phyloP scores from a whole-genome alignment of 2,329 filamentous ascomycete genomes.

The Fulvia fulva region DNA sequence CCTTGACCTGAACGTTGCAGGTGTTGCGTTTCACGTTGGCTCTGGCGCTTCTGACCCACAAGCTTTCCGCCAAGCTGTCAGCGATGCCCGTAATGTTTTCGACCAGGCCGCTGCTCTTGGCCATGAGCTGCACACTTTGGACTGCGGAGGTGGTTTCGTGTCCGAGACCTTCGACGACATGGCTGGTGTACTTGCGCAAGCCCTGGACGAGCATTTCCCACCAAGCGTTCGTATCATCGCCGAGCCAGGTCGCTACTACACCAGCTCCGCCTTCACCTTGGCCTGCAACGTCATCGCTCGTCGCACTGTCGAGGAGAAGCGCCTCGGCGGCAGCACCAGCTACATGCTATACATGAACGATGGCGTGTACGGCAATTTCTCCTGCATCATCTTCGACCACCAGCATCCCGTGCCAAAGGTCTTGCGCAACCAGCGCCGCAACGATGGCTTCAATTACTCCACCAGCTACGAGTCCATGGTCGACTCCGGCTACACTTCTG shows the following conservation, averaged over 20 bases:
- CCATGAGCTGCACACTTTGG: constrained; percentile 78
- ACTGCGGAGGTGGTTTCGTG: constrained; percentile 91
- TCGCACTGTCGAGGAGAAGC: constrained; percentile 74
- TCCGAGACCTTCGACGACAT: constrained; percentile 89
- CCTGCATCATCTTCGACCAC: constrained; percentile 98
- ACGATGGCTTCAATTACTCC: constrained; percentile 32
- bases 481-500: constrained; percentile 34
- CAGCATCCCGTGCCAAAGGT: constrained; percentile 85
- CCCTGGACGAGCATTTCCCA: constrained; percentile 86
- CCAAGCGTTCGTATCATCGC: constrained; percentile 81
- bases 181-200: constrained; percentile 71
- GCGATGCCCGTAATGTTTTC: constrained; percentile 84
- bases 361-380: constrained; percentile 97
- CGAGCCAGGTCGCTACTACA: constrained; percentile 95
- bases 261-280: constrained; percentile 86
- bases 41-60: constrained; percentile 92
- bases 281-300: constrained; percentile 95
- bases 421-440: constrained; percentile 42
- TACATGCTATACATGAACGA: constrained; percentile 99
- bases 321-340: constrained; percentile 54
- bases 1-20: constrained; percentile 83
- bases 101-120: constrained; percentile 74
- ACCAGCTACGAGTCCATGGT: constrained; percentile 21
- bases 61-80: constrained; percentile 85
- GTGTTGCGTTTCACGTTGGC: constrained; percentile 96